Evolutionary conservation across 2,329 filamentous ascomycete genomes (phyloP), one percentile per base, ranked within the genome.

Genomic region (Fusarium neocosmosporiellum): DNA sequence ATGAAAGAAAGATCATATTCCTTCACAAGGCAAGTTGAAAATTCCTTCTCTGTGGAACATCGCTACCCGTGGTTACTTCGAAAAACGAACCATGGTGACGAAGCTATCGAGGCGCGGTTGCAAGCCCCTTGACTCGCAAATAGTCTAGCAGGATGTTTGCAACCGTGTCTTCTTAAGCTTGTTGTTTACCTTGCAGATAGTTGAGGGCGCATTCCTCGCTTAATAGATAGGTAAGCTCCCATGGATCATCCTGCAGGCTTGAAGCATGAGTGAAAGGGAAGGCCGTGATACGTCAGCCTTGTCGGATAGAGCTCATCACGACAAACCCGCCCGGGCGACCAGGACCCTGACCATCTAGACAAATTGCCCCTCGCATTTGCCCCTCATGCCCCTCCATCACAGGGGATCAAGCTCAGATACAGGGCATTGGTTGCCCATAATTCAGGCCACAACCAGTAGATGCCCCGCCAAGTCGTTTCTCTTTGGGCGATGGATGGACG

Each of bases 371-470:
- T 61, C 58, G 29, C 24, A 13, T 54, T 24, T 39, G 46, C 43
- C 59, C 60, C 59, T 54, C 59, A 54, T 58, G 36, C 37, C 60
- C 60, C 60, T 63, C 60, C 48, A 57, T 63, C 20, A 29, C n/a
- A 54, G 60, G 60, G 60, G 34, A 41, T 60, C 29, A 41, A 20
- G 53, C 57, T 34, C 43, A 43, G 63, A 50, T 63, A 60, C 60
- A 70, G 54, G 63, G 54, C 36, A 59, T 63, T 27, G 39, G 29
- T 24, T 54, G 27, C 54, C 58, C 43, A 63, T 27, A 57, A 43
- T 43, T 54, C 57, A 60, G 60, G 41, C 60, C 62, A 66, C 33
- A 66, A 50, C 29, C 53, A 69, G 13, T 2, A 27, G 54, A 27
- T 31, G 50, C 69, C 68, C 33, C 24, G 11, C 36, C 36, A 33